phyloP scores from a whole-genome alignment of 2,329 filamentous ascomycete species.

The Salinomyces thailandicus region DNA sequence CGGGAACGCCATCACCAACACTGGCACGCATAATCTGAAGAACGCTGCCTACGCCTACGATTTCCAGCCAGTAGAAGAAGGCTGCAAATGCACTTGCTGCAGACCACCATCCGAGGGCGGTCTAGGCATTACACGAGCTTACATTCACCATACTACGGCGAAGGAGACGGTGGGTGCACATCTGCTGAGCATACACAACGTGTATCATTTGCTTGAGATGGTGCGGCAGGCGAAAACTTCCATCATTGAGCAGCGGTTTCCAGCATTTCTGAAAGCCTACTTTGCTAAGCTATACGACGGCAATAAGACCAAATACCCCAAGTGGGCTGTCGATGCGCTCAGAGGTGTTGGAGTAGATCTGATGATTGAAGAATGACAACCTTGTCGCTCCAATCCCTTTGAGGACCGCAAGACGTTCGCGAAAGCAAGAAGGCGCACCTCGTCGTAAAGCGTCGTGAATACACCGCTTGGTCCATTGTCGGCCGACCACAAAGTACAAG shows the following conservation, averaged over 20 bases:
- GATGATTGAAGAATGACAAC: neutral
- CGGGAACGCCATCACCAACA: constrained; percentile 78
- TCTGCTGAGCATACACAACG: constrained; percentile 84
- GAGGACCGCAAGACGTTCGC: too few species aligned
- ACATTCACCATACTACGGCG: constrained; percentile 78
- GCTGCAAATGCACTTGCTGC: constrained; percentile 73
- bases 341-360: constrained; percentile 64
- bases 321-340: constrained; percentile 76
- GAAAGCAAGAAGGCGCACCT: too few species aligned
- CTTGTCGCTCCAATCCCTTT: too few species aligned
- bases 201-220: constrained; percentile 78
- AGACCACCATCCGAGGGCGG: constrained; percentile 52
- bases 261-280: constrained; percentile 65
- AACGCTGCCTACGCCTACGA: constrained; percentile 66
- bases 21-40: constrained; percentile 75
- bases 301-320: constrained; percentile 57
- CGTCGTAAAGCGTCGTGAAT: too few species aligned
- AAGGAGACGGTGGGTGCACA: constrained; percentile 93
- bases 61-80: constrained; percentile 72
- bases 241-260: constrained; percentile 45
- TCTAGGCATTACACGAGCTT: constrained; percentile 75
- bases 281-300: constrained; percentile 61
- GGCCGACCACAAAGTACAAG: too few species aligned
- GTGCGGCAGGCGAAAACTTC: constrained; percentile 68
- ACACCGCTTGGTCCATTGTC: too few species aligned